phyloP scores from a whole-genome alignment of 208 protist species.

The Strigomonas culicis region DNA sequence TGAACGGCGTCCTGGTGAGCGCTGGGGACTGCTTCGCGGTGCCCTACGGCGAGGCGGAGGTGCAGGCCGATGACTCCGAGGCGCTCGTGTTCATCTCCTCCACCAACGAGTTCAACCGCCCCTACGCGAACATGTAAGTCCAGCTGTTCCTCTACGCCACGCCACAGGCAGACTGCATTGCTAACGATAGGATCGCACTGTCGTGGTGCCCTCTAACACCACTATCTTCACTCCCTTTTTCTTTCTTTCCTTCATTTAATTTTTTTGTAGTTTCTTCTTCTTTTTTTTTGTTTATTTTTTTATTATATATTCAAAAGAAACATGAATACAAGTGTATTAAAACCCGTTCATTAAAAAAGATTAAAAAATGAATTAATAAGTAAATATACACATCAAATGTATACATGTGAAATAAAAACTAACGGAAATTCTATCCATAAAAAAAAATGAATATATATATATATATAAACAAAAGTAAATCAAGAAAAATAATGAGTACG shows the following conservation, averaged over 20 bases:
- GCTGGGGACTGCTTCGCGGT: constrained; percentile 78
- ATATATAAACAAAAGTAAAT: background rate
- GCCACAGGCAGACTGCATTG: too few relatives aligned
- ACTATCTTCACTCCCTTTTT: background rate
- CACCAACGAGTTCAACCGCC: constrained; percentile 41
- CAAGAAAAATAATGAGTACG: constrained; percentile 15
- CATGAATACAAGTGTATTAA: constrained; percentile 3
- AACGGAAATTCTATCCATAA: background rate
- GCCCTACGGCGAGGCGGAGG: constrained; percentile 60
- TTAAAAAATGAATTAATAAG: constrained; percentile 5
- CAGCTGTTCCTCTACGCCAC: background rate
- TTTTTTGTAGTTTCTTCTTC: background rate
- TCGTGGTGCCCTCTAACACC: background rate
- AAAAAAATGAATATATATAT: constrained; percentile 3
- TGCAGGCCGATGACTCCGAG: constrained; percentile 42
- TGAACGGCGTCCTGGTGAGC: constrained; percentile 62
- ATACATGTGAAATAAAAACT: background rate
- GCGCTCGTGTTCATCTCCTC: constrained; percentile 83
- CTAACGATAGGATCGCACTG: too few relatives aligned
- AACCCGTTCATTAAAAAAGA: constrained; percentile 1
- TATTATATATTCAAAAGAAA: constrained; percentile 7
- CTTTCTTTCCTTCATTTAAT: constrained; percentile 5
- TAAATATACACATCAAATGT: background rate
- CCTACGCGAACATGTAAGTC: constrained; percentile 28
- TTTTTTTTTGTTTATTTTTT: constrained; percentile 16